Percentiles rank a stretch among this genome's conserved stretches.
These are phyloP conservation scores for Populus nigra DNA, from an alignment of 345 rosid genomes.

Conservation along the genomic window DNA sequence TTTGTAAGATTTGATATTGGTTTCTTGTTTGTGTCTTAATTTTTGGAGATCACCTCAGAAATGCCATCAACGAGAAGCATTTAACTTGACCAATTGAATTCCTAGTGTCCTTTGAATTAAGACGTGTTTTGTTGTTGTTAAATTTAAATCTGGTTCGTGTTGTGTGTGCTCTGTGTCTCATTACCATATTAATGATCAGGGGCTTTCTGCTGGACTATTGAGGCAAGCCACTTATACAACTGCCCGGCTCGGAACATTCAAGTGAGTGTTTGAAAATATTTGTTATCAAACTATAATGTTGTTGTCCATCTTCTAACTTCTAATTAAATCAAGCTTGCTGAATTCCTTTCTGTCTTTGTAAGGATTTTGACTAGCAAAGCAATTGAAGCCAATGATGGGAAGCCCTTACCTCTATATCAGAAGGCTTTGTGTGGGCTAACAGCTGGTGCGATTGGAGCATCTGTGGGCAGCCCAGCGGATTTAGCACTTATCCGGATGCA, in stretches of 20 bases:
- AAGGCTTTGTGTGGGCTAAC: constrained; percentile 97
- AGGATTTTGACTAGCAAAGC: constrained; percentile 93
- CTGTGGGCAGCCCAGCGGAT: constrained; percentile 92
- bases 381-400: constrained; percentile 82
- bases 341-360: constrained; percentile 8
- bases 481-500: constrained; percentile 98
- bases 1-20: background rate
- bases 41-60: background rate
- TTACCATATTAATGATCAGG: constrained; percentile 37
- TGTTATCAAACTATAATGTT: background rate
- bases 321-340: background rate
- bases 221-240: constrained; percentile 99
- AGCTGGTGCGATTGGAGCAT: constrained; percentile 98
- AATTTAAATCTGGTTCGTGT: background rate
- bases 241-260: constrained; percentile 95
- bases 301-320: background rate
- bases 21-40: background rate
- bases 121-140: background rate
- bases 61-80: background rate
- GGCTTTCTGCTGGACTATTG: constrained; percentile 85
- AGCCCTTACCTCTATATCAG: constrained; percentile 95
- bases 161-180: background rate
- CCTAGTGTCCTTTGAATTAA: background rate
- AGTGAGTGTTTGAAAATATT: constrained; percentile 41
- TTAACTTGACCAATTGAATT: background rate